These are phyloP conservation scores for Sisymbrium irio DNA, from an alignment of 345 rosid species.

Conservation along the genomic window DNA sequence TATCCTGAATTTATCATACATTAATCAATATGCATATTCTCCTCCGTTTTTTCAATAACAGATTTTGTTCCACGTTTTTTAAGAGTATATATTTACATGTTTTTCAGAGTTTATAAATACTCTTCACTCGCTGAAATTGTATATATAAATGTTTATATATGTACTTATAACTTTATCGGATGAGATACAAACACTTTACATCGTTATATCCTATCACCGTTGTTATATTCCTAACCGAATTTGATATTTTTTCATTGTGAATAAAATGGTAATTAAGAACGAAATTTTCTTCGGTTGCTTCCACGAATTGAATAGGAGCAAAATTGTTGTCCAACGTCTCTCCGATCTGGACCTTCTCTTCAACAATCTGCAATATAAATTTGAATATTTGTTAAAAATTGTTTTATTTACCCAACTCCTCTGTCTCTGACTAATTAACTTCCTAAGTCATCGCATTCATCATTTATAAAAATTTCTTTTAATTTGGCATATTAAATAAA, in stretches of 20 bases:
- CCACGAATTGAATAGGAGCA: background rate
- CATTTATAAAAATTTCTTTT: background rate
- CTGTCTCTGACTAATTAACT: background rate
- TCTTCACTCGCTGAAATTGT: too few species aligned
- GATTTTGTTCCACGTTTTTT: too few species aligned
- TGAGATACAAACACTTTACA: background rate
- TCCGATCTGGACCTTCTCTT: background rate
- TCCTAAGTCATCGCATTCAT: background rate
- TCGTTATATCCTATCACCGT: background rate
- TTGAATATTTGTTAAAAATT: background rate
- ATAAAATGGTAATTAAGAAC: background rate
- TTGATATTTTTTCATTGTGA: background rate
- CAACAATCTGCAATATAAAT: slow-evolving; percentile 27
- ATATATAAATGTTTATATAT: too few species aligned
- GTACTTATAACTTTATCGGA: too few species aligned
- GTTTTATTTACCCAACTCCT: background rate
- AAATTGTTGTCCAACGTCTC: background rate
- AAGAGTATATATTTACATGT: too few species aligned
- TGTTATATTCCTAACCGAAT: background rate
- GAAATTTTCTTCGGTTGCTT: background rate
- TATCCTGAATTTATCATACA: background rate
- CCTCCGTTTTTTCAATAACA: too few species aligned
- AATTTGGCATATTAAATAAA: background rate
- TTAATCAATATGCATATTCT: background rate
- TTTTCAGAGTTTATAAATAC: too few species aligned